Conservation (phyloP, 176 grass and related monocot species). For the Carex kokanica region DNA sequence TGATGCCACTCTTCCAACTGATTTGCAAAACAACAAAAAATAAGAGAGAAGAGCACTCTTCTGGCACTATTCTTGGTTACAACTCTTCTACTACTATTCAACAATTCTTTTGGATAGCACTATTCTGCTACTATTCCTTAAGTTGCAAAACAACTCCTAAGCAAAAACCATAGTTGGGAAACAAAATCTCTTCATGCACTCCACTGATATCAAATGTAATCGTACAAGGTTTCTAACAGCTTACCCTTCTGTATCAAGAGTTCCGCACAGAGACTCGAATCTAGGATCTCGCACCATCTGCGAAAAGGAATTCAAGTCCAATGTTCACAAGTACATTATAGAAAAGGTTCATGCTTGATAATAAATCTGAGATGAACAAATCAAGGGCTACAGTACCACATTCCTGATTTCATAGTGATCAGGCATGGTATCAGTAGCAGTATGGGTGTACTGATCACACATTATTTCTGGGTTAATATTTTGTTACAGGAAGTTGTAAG, state of each 20-base stretch:
- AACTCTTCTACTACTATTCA: neutral
- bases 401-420: neutral
- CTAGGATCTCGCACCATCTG: conserved; percentile 76
- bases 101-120: neutral
- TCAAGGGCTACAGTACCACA: neutral
- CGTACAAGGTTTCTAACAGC: neutral
- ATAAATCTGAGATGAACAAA: conserved; percentile 4
- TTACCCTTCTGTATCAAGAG: conserved; percentile 79
- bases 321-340: neutral
- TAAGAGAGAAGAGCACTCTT: neutral
- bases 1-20: neutral
- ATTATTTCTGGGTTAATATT: neutral
- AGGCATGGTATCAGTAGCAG: neutral
- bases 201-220: neutral
- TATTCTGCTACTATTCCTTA: neutral
- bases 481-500: neutral
- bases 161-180: neutral
- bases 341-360: neutral
- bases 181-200: neutral
- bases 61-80: neutral
- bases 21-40: neutral
- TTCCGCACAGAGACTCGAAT: conserved; percentile 75
- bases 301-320: conserved; percentile 16
- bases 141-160: neutral
- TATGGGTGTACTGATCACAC: neutral